Evolutionary conservation across 2,329 filamentous ascomycete species (phyloP), one percentile per base, ranked within the genome.

Genomic region (Graphilbum sp.): DNA sequence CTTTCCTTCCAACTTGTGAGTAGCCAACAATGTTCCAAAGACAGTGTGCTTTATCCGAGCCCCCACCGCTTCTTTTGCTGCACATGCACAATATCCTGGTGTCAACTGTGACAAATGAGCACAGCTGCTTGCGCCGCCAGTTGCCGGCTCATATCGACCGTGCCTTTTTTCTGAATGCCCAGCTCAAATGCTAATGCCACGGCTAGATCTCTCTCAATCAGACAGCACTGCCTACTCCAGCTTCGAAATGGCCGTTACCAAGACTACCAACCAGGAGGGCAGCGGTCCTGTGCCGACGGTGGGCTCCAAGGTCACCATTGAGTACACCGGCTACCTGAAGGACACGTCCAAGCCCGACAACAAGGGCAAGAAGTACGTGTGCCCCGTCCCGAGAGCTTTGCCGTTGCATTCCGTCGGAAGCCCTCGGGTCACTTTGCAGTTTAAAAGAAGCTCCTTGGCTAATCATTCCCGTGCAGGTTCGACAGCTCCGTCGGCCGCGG

Each of bases 301-400:
- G 15, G 80, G 83, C 47, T 75, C 95, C 56, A 72, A 62, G 20
- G 83, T 96, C 52, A 73, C 71, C 53, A 93, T 96, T 54, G 75
- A 90, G 62, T 96, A 96, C 69, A 90, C 80, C 32, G 90, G 90
- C 51, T 94, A 67, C 62, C 69, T 96, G 46, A 81, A 79, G 61
- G 78, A 92, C 52, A 52, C 63, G 18, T 60, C 53, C 46, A 61
- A 72, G 55, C 59, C 69, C 16, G 66, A 73, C 41, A 65, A 72
- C 52, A 74, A 81, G 69, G 87, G 87, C 51, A 60, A 57, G 20
- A 54, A 85, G 86, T 93, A 64, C 52, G 78, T 35, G 13, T 15
- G 2, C 29, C n/a, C n/a, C 10, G 27, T 36, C 16, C 21, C 5
- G 21, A 24, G 6, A 24, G 21, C 21, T 24, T 5, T 24, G n/a